Evolutionary conservation across 371 early-diverging fungal species (phyloP).

Genomic region (Umbelopsis sp.): DNA sequence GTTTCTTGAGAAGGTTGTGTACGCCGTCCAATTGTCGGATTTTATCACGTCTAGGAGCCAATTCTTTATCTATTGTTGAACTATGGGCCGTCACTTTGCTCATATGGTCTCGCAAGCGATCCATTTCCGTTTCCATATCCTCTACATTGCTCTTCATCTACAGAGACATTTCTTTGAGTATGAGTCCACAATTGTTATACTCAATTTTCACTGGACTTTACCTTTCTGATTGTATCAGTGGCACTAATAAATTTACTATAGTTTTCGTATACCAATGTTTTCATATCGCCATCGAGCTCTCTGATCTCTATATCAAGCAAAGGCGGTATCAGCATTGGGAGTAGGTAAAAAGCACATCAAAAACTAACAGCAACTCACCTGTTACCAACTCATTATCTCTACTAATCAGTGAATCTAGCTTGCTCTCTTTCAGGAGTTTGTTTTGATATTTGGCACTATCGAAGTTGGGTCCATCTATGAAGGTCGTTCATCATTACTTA

Average conservation of each 20-base stretch:
- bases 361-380: conserved; percentile 38
- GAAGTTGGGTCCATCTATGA: conserved; percentile 66
- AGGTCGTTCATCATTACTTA: conserved; percentile 12
- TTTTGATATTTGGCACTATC: conserved; percentile 77
- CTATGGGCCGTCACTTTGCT: conserved; percentile 62
- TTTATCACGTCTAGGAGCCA: conserved; percentile 70
- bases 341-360: no score
- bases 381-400: conserved; percentile 76
- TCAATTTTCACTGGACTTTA: conserved; percentile 17
- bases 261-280: conserved; percentile 96
- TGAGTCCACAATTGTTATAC: neutral
- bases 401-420: conserved; percentile 68
- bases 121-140: conserved; percentile 81
- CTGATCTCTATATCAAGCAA: conserved; percentile 61
- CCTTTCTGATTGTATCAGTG: conserved; percentile 85
- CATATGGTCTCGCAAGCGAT: conserved; percentile 72
- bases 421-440: conserved; percentile 67
- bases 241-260: conserved; percentile 95
- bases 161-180: neutral
- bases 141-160: conserved; percentile 81
- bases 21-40: conserved; percentile 78
- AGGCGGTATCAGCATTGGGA: no score
- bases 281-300: conserved; percentile 94
- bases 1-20: conserved; percentile 74
- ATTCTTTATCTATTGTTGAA: conserved; percentile 54